These are phyloP conservation scores for Aphelidium insulamus DNA, from an alignment of 371 early-diverging fungal genomes.

Conservation along the genomic window DNA sequence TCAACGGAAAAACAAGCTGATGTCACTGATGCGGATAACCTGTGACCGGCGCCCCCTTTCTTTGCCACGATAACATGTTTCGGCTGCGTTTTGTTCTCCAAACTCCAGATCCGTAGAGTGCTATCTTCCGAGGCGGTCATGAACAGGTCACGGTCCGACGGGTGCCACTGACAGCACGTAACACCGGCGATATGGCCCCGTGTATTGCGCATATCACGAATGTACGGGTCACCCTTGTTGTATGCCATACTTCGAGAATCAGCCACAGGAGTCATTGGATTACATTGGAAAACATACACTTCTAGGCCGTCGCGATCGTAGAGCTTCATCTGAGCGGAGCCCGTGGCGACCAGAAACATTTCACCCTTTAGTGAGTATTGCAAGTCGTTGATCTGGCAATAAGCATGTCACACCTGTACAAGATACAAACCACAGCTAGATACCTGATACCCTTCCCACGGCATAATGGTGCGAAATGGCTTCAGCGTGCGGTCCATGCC, in stretches of 20 bases:
- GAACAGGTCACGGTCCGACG: constrained; percentile 33
- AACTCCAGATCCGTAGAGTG: constrained; percentile 77
- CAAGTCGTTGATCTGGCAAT: constrained; percentile 39
- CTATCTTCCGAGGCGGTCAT: constrained; percentile 63
- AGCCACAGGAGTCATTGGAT: not conserved
- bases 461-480: constrained; percentile 58
- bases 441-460: constrained; percentile 54
- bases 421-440: constrained; percentile 1
- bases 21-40: constrained; percentile 22
- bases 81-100: constrained; percentile 40
- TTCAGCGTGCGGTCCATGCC: constrained; percentile 56
- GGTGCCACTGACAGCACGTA: constrained; percentile 64
- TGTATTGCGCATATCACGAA: constrained; percentile 65
- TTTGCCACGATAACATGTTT: constrained; percentile 52
- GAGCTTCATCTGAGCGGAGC: constrained; percentile 42
- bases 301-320: constrained; percentile 54
- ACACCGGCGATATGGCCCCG: constrained; percentile 70
- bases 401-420: constrained; percentile 1
- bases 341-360: constrained; percentile 51
- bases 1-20: constrained; percentile 37
- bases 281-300: constrained; percentile 10
- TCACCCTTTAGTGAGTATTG: constrained; percentile 57
- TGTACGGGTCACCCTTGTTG: constrained; percentile 80
- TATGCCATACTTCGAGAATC: constrained; percentile 23
- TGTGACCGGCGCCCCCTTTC: constrained; percentile 37